A percentile compares a stretch with the other conserved stretches of the same genome.
Evolutionary conservation across 306 rosid genomes (phyloP).

Genomic region (Lathyrus aphaca): DNA sequence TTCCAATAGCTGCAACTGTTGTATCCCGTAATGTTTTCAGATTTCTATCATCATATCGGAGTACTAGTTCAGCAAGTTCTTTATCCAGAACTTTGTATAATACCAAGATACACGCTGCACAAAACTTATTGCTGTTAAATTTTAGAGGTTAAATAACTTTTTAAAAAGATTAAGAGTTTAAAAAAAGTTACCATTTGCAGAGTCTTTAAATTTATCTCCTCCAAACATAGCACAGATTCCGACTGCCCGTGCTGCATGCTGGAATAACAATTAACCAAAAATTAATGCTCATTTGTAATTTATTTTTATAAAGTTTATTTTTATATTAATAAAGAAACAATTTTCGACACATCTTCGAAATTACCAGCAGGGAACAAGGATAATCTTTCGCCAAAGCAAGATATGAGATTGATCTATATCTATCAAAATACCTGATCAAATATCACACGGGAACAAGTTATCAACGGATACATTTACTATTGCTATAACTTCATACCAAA

Average conservation of each 20-base stretch:
- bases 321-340: neutral
- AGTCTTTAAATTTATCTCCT: neutral
- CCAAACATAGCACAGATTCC: constrained; percentile 37
- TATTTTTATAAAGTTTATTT: no score
- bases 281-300: neutral
- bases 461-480: neutral
- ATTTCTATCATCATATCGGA: neutral
- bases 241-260: constrained; percentile 40
- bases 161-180: neutral
- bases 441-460: neutral
- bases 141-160: neutral
- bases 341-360: constrained; percentile 12
- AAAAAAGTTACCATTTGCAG: constrained; percentile 33
- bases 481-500: neutral
- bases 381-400: neutral
- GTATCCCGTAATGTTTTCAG: constrained; percentile 10
- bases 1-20: constrained; percentile 43
- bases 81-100: neutral
- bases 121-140: neutral
- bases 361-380: constrained; percentile 30
- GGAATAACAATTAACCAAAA: constrained; percentile 1
- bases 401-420: no score
- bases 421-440: no score
- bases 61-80: no score
- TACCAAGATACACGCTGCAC: constrained; percentile 24